Evolutionary conservation across 495 filamentous ascomycete species (phyloP).

Genomic region (Margaritispora aquatica): DNA sequence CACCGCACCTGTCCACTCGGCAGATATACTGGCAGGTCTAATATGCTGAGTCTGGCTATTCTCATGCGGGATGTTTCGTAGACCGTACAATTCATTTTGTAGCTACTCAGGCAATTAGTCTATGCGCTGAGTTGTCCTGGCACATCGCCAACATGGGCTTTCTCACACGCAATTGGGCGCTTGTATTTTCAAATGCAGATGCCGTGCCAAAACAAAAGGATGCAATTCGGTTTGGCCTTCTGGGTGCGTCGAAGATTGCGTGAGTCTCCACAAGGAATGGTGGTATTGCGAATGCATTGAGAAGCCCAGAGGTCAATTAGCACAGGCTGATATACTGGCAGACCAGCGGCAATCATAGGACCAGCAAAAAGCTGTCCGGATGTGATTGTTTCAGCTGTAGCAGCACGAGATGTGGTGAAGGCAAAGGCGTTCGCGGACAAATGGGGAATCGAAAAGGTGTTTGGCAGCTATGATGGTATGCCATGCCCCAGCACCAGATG

Average conservation of each 20-base stretch:
- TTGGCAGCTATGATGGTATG: slow-evolving; percentile 41
- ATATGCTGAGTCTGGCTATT: no score
- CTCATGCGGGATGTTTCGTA: no score
- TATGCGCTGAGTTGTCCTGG: no score
- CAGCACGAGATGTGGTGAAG: slow-evolving; percentile 46
- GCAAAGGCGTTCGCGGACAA: slow-evolving; percentile 51
- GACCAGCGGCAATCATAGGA: slow-evolving; percentile 46
- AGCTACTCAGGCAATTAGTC: no score
- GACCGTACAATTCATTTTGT: no score
- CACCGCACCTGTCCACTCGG: no score
- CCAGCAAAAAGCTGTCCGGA: slow-evolving; percentile 54
- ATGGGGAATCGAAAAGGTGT: slow-evolving; percentile 49
- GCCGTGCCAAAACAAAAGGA: slow-evolving; percentile 3
- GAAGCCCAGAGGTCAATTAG: neutral
- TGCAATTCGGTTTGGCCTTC: slow-evolving; percentile 9
- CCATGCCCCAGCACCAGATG: neutral
- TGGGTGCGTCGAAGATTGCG: slow-evolving; percentile 18
- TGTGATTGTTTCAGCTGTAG: slow-evolving; percentile 50
- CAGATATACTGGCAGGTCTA: no score
- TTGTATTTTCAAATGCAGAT: neutral
- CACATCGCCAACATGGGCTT: neutral
- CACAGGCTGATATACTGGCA: slow-evolving; percentile 17
- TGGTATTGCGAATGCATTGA: no score
- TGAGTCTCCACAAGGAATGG: neutral
- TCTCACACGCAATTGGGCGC: slow-evolving; percentile 1